These are phyloP conservation scores for Pseudofabraea citricarpa DNA, from an alignment of 2,329 filamentous ascomycete genomes.

Conservation along the genomic window DNA sequence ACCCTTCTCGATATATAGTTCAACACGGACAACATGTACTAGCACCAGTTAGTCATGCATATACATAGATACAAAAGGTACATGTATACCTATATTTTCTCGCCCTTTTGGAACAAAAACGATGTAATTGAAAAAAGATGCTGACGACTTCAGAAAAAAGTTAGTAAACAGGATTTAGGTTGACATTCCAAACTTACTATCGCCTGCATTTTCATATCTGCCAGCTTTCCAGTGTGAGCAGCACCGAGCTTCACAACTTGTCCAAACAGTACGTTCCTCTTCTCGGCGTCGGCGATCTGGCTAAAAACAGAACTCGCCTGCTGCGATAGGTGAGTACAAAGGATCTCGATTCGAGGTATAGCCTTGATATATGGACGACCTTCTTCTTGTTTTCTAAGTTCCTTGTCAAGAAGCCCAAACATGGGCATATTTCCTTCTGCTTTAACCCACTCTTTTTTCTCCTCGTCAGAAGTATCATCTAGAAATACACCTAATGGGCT, in stretches of 20 bases:
- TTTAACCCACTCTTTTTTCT: conserved; percentile 39
- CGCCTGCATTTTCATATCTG: conserved; percentile 23
- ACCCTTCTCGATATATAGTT: conserved; percentile 23
- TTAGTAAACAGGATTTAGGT: not conserved
- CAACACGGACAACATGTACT: conserved; percentile 25
- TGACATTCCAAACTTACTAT: conserved; percentile 11
- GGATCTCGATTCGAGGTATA: conserved; percentile 57
- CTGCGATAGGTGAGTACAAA: conserved; percentile 52
- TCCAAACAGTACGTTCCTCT: conserved; percentile 64
- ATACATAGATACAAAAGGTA: too few species aligned
- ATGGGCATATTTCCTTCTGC: conserved; percentile 41
- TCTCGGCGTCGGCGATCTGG: conserved; percentile 65
- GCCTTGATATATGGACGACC: conserved; percentile 37
- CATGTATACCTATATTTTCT: too few species aligned
- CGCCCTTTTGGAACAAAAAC: conserved; percentile 19
- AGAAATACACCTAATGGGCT: conserved; percentile 64
- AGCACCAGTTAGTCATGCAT: not conserved
- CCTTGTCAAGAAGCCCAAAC: conserved; percentile 38
- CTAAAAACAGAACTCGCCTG: conserved; percentile 60
- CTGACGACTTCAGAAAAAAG: conserved; percentile 9
- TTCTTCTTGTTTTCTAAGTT: conserved; percentile 24
- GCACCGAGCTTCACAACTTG: conserved; percentile 31
- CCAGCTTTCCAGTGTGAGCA: conserved; percentile 10
- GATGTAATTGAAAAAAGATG: conserved; percentile 13
- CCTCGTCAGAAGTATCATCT: conserved; percentile 44